phyloP scores from a whole-genome alignment of 345 rosid species.

The Eutrema yunnanense region DNA sequence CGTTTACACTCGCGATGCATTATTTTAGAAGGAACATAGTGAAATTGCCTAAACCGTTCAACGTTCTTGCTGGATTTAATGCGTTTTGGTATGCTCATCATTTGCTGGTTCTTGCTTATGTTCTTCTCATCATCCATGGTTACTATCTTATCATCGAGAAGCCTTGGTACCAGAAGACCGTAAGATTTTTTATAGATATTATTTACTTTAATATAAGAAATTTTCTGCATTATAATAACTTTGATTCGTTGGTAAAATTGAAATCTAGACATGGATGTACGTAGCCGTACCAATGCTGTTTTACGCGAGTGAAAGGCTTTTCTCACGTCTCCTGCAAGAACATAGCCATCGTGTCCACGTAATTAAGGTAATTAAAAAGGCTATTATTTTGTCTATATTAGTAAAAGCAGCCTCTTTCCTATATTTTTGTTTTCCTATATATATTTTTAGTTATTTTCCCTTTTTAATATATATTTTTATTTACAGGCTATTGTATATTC shows the following conservation, averaged over 20 bases:
- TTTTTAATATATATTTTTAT: not conserved
- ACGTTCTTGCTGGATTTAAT: constrained; percentile 75
- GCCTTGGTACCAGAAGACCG: constrained; percentile 77
- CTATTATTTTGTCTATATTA: not conserved
- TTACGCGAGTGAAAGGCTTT: constrained; percentile 56
- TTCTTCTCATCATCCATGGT: constrained; percentile 67
- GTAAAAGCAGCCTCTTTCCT: not conserved
- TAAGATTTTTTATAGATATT: not conserved
- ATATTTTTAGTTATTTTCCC: not conserved
- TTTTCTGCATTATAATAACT: no score
- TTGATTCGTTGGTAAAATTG: not conserved
- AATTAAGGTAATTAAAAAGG: constrained; percentile 50
- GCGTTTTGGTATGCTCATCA: constrained; percentile 98
- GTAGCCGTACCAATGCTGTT: constrained; percentile 46
- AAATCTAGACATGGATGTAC: constrained; percentile 92
- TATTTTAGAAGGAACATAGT: constrained; percentile 62
- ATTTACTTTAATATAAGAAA: not conserved
- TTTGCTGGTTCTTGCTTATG: constrained; percentile 62
- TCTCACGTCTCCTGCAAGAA: constrained; percentile 43
- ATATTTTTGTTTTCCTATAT: not conserved
- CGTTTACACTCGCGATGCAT: constrained; percentile 65
- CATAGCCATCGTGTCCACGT: constrained; percentile 56
- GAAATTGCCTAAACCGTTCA: constrained; percentile 61
- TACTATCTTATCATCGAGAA: constrained; percentile 56
- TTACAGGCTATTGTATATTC: constrained; percentile 76